Evolutionary conservation across 106 monocot genomes (phyloP).

Genomic region (Narthecium ossifragum): DNA sequence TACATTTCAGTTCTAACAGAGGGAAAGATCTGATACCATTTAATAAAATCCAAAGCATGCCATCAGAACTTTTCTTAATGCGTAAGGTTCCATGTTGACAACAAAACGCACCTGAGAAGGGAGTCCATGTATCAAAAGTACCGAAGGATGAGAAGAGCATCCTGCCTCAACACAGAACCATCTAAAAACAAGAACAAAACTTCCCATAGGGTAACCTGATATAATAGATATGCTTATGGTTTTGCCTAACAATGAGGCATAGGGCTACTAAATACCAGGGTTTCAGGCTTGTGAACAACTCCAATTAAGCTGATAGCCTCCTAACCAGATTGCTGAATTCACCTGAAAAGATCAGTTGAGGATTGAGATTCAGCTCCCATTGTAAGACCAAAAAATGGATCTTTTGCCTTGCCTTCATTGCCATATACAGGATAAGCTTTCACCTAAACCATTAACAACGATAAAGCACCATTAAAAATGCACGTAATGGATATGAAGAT

Average conservation of each 20-base stretch:
- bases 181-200: constrained; percentile 43
- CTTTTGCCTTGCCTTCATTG: constrained; percentile 76
- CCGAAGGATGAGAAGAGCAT: constrained; percentile 37
- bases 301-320: constrained; percentile 25
- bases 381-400: constrained; percentile 93
- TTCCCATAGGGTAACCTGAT: no score
- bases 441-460: constrained; percentile 41
- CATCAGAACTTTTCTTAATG: no score
- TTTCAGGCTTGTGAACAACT: constrained; percentile 22
- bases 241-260: constrained; percentile 8
- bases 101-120: constrained; percentile 74
- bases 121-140: constrained; percentile 80
- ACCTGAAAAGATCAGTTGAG: constrained; percentile 83
- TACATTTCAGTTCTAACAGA: no score
- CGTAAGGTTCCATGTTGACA: no score
- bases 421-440: constrained; percentile 81
- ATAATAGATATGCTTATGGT: no score
- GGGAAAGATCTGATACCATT: no score
- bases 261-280: constrained; percentile 22
- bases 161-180: constrained; percentile 96
- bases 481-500: background rate
- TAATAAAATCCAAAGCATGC: no score
- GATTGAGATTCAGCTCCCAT: constrained; percentile 82
- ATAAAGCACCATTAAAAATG: no score
- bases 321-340: constrained; percentile 24